phyloP scores from a whole-genome alignment of 371 early-diverging fungal genomes.

The Blakeslea trispora region DNA sequence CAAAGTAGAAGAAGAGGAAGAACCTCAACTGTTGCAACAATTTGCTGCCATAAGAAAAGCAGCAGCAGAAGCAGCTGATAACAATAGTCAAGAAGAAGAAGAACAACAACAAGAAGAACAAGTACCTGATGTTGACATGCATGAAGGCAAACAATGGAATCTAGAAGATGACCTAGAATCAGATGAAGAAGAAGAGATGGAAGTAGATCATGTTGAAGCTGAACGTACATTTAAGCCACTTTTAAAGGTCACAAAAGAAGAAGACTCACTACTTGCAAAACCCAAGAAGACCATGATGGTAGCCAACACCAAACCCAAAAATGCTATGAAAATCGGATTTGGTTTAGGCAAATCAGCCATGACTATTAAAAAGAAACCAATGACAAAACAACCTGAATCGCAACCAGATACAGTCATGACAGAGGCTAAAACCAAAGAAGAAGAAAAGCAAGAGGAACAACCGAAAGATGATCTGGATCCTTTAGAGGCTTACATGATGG shows the following conservation, averaged over 20 bases:
- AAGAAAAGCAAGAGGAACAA: slow-evolving; percentile 20
- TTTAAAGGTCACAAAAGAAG: slow-evolving; percentile 19
- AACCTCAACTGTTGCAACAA: slow-evolving; percentile 25
- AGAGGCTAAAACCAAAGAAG: neutral
- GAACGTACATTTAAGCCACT: slow-evolving; percentile 39
- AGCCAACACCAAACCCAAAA: slow-evolving; percentile 32
- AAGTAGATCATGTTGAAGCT: slow-evolving; percentile 20
- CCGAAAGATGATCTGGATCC: slow-evolving; percentile 60
- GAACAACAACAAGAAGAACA: slow-evolving; percentile 14
- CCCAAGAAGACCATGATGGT: slow-evolving; percentile 23
- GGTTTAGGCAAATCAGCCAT: slow-evolving; percentile 27
- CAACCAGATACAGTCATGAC: neutral
- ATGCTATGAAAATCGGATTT: slow-evolving; percentile 45
- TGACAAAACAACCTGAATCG: too few species aligned
- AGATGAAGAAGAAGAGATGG: slow-evolving; percentile 23
- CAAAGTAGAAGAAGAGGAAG: slow-evolving; percentile 43
- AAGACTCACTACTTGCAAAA: slow-evolving; percentile 19
- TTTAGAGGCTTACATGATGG: slow-evolving; percentile 85
- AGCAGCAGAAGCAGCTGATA: slow-evolving; percentile 22
- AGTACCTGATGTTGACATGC: slow-evolving; percentile 8
- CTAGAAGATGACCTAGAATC: slow-evolving; percentile 27
- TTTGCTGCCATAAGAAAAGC: slow-evolving; percentile 34
- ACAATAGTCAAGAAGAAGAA: slow-evolving; percentile 7
- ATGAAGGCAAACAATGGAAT: slow-evolving; percentile 28
- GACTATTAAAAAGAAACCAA: slow-evolving; percentile 19